Percentiles rank a stretch among this genome's conserved stretches.
These are phyloP conservation scores for Trametes meyenii DNA, from an alignment of 768 basidiomycete genomes.

Conservation along the genomic window DNA sequence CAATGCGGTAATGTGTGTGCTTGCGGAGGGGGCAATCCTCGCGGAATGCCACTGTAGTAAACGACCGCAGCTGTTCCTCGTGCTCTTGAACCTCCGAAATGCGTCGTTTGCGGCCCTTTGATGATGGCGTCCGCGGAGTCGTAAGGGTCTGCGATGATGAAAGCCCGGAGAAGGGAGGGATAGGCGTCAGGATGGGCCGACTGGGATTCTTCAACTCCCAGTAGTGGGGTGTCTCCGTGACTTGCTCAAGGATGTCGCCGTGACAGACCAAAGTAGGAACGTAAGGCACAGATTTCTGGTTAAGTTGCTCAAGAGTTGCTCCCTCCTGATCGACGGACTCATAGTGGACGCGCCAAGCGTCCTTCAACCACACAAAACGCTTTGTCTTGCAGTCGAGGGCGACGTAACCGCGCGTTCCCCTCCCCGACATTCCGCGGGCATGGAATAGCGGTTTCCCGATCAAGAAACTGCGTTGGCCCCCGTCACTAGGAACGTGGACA, in stretches of 20 bases:
- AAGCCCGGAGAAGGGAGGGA: background rate
- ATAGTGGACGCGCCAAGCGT: slow-evolving; percentile 9
- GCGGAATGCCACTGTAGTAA: too few relatives aligned
- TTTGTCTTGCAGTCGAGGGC: slow-evolving; percentile 6
- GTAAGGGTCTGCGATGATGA: background rate
- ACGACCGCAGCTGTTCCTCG: too few relatives aligned
- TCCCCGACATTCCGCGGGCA: slow-evolving; percentile 10
- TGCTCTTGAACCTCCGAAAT: background rate
- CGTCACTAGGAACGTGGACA: slow-evolving; percentile 4
- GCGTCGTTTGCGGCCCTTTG: background rate
- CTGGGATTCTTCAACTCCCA: slow-evolving; percentile 2
- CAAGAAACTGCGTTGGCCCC: background rate
- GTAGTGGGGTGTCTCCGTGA: background rate
- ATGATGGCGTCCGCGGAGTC: background rate
- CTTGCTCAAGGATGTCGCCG: background rate
- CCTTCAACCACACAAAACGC: slow-evolving; percentile 9
- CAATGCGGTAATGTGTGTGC: slow-evolving; percentile 16
- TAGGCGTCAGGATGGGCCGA: background rate
- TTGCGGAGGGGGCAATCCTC: background rate
- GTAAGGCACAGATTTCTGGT: background rate
- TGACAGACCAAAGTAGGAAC: slow-evolving; percentile 11
- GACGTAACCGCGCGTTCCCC: slow-evolving; percentile 19
- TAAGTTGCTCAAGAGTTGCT: background rate
- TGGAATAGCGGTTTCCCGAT: slow-evolving; percentile 4
- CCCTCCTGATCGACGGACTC: slow-evolving; percentile 5